A percentile compares a stretch with the other conserved stretches of the same genome.
Evolutionary conservation across 306 rosid genomes (phyloP).

Genomic region (Macrotyloma uniflorum): DNA sequence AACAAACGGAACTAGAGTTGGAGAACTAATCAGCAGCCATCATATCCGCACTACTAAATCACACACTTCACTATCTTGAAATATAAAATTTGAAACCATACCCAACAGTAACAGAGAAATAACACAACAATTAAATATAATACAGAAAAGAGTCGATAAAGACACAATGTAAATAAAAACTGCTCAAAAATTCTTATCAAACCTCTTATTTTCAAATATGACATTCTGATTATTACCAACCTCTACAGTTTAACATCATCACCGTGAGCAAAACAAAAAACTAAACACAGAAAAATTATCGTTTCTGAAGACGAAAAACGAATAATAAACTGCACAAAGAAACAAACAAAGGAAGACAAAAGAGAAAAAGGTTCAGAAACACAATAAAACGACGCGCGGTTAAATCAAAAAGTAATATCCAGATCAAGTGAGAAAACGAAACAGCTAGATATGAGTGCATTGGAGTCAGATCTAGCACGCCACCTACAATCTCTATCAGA

Average conservation of each 20-base stretch:
- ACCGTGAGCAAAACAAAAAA: background rate
- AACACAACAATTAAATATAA: background rate
- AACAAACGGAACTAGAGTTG: background rate
- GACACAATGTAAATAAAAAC: background rate
- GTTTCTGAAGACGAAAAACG: background rate
- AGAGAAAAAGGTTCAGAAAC: background rate
- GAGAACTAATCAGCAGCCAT: slow-evolving; percentile 19
- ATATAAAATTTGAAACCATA: slow-evolving; percentile 8
- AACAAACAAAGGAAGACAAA: background rate
- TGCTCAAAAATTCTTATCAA: background rate
- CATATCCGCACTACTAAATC: background rate
- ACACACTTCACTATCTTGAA: background rate
- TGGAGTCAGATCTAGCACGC: slow-evolving; percentile 52
- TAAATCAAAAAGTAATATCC: slow-evolving; percentile 10
- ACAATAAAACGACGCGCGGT: background rate
- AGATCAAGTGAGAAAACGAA: slow-evolving; percentile 30
- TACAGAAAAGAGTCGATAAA: background rate
- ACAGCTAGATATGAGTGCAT: slow-evolving; percentile 5
- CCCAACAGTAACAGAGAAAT: slow-evolving; percentile 1
- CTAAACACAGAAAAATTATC: background rate
- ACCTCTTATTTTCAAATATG: background rate
- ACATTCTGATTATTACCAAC: slow-evolving; percentile 1
- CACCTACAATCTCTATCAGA: slow-evolving; percentile 2
- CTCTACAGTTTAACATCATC: background rate
- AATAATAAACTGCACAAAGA: background rate